Conservation (phyloP, 805 yeast species). For the Isabelozyma gotoi region DNA sequence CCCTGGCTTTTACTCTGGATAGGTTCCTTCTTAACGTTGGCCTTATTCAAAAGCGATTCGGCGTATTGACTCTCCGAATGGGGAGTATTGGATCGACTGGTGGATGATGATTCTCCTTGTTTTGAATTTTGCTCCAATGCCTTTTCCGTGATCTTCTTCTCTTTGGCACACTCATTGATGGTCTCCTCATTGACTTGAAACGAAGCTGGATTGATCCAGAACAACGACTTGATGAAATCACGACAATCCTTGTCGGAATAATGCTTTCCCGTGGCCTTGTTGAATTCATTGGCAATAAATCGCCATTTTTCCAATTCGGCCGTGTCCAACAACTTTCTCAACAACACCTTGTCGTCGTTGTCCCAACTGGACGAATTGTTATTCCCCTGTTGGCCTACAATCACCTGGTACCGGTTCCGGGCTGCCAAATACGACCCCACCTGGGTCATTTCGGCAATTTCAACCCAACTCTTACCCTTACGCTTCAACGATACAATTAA, state of each 20-base stretch:
- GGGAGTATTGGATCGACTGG: background rate
- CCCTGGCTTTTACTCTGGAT: background rate
- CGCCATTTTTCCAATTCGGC: slow-evolving; percentile 73
- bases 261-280: slow-evolving; percentile 50
- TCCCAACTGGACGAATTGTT: slow-evolving; percentile 69
- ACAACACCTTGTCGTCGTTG: slow-evolving; percentile 48
- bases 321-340: slow-evolving; percentile 58
- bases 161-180: slow-evolving; percentile 37
- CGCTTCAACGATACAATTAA: slow-evolving; percentile 60
- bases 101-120: slow-evolving; percentile 1
- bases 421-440: slow-evolving; percentile 73
- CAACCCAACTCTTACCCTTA: slow-evolving; percentile 69
- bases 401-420: slow-evolving; percentile 73
- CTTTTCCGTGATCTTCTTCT: slow-evolving; percentile 34
- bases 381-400: slow-evolving; percentile 78
- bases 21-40: background rate
- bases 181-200: slow-evolving; percentile 58
- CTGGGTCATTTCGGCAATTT: slow-evolving; percentile 63
- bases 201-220: slow-evolving; percentile 52
- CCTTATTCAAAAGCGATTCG: slow-evolving; percentile 5
- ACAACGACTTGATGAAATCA: slow-evolving; percentile 50
- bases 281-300: slow-evolving; percentile 60
- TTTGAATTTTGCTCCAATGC: slow-evolving; percentile 18
- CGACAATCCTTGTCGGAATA: slow-evolving; percentile 56
- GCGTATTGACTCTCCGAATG: slow-evolving; percentile 8